A percentile compares a stretch with the other conserved stretches of the same genome.
These are phyloP conservation scores for Leptographium galeiforme DNA, from an alignment of 2,329 filamentous ascomycete species.

Conservation along the genomic window DNA sequence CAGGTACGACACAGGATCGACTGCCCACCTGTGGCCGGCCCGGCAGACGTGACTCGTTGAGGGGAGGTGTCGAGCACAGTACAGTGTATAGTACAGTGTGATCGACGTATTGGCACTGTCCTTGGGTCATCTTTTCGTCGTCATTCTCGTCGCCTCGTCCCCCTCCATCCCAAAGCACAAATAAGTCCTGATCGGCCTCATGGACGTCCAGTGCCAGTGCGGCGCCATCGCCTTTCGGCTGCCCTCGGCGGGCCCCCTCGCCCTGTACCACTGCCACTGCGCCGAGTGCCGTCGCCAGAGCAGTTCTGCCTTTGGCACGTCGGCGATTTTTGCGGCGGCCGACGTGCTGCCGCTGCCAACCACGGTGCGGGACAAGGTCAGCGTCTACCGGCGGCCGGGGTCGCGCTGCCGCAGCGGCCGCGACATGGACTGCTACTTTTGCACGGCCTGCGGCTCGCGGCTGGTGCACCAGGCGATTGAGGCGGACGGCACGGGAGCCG, in stretches of 20 bases:
- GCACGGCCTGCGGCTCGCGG: slow-evolving; percentile 25
- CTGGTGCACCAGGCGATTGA: slow-evolving; percentile 29
- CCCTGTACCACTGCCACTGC: slow-evolving; percentile 62
- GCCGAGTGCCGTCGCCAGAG: slow-evolving; percentile 52
- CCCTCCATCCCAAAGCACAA: too few species aligned
- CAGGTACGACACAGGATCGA: too few species aligned
- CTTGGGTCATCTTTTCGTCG: too few species aligned
- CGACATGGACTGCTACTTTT: slow-evolving; percentile 16
- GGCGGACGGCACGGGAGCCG: slow-evolving; percentile 22
- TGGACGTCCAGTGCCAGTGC: slow-evolving; percentile 54
- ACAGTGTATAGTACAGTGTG: too few species aligned
- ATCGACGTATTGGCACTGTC: too few species aligned
- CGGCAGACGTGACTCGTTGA: too few species aligned
- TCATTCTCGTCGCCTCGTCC: too few species aligned
- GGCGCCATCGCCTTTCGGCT: slow-evolving; percentile 49
- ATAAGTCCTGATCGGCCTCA: too few species aligned
- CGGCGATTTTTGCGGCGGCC: slow-evolving; percentile 7
- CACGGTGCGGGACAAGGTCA: background rate
- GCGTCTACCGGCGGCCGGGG: slow-evolving; percentile 6
- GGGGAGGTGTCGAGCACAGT: too few species aligned
- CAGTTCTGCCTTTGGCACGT: slow-evolving; percentile 26
- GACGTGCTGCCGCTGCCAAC: slow-evolving; percentile 6
- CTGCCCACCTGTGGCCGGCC: too few species aligned
- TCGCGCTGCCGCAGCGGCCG: slow-evolving; percentile 4
- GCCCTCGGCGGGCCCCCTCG: slow-evolving; percentile 43